Base-by-base conservation (phyloP, 257 asterid species). In the Nemophila menziesii region DNA sequence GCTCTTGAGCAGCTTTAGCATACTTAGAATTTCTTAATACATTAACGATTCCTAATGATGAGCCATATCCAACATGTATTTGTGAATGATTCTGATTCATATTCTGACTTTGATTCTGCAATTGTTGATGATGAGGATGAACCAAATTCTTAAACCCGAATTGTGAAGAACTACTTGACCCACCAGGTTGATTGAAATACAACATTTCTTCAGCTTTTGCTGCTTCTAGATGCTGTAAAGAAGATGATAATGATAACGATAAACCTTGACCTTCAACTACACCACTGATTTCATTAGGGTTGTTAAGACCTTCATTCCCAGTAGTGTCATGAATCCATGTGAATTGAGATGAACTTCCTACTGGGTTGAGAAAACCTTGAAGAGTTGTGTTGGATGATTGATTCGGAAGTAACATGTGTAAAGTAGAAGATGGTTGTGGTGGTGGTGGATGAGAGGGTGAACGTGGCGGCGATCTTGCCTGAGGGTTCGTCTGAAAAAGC, bases 401-500 rank as follows among this genome's bases (percentile, higher is more conserved):
- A 53, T 68, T 77, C 2, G 93, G 92, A 10, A 85, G 82, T 18
- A 81, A 71, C 89, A 71, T 73, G 39, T 81, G 96, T 43, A 84
- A 92, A 16, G 81, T 68, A 46, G 93, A 74, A 20, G 90, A 55
- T 4, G 74, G 56, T 0, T 69, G 49, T 13, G 44, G 4, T 4
- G 4, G 36, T 7, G 5, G 47, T 21, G 64, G 63, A 16, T 44
- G 66, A 22, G 76, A 60, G 7, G 86, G 70, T 20, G 96, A 71
- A 17, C 94, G 56, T 0, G 92, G 89, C 1, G 85, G 79, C 24
- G 92, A 73, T 56, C 74, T 54, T 39, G 61, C 77, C 51, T 71
- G 87, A 0, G 94, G 86, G 53, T 86, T 86, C 93, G 78, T 80
- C 12, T 75, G 68, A 39, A 86, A 86, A 58, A 86, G 97, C 66